phyloP scores from a whole-genome alignment of 192 early-diverging fungal species.

The Coemansia sp. region DNA sequence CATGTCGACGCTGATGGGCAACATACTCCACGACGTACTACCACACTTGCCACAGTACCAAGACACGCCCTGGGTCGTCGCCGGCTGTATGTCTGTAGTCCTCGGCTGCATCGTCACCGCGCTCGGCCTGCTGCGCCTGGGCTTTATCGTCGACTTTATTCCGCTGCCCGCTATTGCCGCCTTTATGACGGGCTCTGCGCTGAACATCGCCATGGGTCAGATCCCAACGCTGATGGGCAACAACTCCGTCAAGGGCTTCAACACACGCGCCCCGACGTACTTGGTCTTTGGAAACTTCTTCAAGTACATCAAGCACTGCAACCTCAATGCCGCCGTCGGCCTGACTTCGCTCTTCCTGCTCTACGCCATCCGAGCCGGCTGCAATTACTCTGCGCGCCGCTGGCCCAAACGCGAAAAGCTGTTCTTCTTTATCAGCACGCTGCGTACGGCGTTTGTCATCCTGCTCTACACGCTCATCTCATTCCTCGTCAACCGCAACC shows the following conservation, averaged over 20 bases:
- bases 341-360: conserved; percentile 57
- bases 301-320: conserved; percentile 56
- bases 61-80: conserved; percentile 59
- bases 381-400: conserved; percentile 37
- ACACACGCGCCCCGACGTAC: conserved; percentile 75
- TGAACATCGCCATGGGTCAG: conserved; percentile 82
- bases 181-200: conserved; percentile 84
- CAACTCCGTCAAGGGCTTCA: conserved; percentile 60
- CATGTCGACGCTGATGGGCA: conserved; percentile 74
- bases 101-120: conserved; percentile 71
- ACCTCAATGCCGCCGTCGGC: conserved; percentile 53
- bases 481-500: conserved; percentile 66
- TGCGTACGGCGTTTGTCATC: conserved; percentile 78
- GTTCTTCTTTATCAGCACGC: conserved; percentile 70
- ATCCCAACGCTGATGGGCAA: conserved; percentile 82
- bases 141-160: conserved; percentile 88
- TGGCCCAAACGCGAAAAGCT: conserved; percentile 56
- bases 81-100: conserved; percentile 68
- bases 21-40: conserved; percentile 59
- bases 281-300: conserved; percentile 76
- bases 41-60: conserved; percentile 54
- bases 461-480: conserved; percentile 76
- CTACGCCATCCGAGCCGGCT: conserved; percentile 45
- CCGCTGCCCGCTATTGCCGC: conserved; percentile 81
- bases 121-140: conserved; percentile 81